phyloP scores from a whole-genome alignment of 345 rosid genomes.

The Sonneratia alba region DNA sequence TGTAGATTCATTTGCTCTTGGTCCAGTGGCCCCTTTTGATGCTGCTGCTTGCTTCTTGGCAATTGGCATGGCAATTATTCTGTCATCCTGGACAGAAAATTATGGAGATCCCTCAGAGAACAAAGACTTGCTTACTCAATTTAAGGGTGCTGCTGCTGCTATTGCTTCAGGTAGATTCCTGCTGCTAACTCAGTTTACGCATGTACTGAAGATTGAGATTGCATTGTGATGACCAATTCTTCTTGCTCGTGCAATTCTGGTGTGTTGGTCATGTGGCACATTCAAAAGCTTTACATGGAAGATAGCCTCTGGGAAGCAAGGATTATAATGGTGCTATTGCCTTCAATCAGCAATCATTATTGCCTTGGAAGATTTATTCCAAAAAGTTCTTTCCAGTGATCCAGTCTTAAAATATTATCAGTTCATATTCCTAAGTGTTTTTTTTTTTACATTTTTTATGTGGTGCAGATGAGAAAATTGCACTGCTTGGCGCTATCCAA shows the following conservation, averaged over 20 bases:
- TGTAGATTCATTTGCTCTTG: conserved; percentile 68
- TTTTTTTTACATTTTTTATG: neutral
- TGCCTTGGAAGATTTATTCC: neutral
- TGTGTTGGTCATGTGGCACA: neutral
- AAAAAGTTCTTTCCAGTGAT: neutral
- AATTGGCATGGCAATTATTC: conserved; percentile 77
- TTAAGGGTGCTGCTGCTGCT: conserved; percentile 83
- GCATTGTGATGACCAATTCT: neutral
- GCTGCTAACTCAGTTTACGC: neutral
- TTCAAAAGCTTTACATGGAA: neutral
- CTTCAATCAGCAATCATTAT: neutral
- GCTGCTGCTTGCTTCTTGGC: conserved; percentile 93
- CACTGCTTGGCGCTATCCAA: conserved; percentile 90
- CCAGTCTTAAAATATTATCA: neutral
- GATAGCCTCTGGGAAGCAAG: too few relatives aligned
- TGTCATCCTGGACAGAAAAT: conserved; percentile 81
- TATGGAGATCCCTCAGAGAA: conserved; percentile 88
- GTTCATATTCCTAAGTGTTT: conserved; percentile 13
- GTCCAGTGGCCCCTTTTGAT: conserved; percentile 98
- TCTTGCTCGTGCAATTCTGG: neutral
- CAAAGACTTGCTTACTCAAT: conserved; percentile 82
- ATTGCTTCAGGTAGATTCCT: conserved; percentile 73
- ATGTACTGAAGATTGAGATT: neutral
- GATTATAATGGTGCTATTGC: too few relatives aligned
- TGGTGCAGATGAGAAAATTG: conserved; percentile 81